These are phyloP conservation scores for Penicillium vulpinum DNA, from an alignment of 2,329 filamentous ascomycete genomes.

Conservation along the genomic window DNA sequence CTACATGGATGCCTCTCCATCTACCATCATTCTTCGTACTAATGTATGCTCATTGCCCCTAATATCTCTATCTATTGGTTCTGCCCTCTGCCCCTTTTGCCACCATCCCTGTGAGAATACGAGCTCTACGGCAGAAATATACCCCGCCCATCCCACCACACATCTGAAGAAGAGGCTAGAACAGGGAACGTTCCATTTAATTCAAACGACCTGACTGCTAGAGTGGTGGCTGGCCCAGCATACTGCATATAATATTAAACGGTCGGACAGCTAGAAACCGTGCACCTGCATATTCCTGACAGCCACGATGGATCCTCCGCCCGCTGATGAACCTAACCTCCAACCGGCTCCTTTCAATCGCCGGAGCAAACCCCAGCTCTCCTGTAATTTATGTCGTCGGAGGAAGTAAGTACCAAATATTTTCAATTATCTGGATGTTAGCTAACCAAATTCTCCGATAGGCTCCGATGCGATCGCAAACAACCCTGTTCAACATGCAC, in stretches of 20 bases:
- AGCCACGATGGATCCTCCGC: neutral
- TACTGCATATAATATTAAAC: neutral
- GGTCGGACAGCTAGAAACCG: neutral
- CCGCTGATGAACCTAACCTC: neutral
- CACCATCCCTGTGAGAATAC: neutral
- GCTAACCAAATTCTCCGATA: neutral
- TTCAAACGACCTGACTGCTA: neutral
- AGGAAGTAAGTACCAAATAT: constrained; percentile 32
- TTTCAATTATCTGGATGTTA: neutral
- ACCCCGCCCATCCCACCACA: neutral
- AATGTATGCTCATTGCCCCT: neutral
- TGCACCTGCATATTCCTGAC: neutral
- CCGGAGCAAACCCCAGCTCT: constrained; percentile 38
- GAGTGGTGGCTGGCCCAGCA: neutral
- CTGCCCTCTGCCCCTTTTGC: neutral
- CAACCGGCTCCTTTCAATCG: neutral
- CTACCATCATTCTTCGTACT: neutral
- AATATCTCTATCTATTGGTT: neutral
- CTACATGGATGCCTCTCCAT: neutral
- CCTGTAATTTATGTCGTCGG: constrained; percentile 37
- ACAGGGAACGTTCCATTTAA: neutral
- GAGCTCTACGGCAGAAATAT: neutral
- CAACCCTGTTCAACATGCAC: neutral
- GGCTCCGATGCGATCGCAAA: neutral
- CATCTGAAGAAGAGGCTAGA: neutral